A percentile compares a stretch with the other conserved stretches of the same genome.
Conservation (phyloP, 805 yeast species). For the Metschnikowia matae region DNA sequence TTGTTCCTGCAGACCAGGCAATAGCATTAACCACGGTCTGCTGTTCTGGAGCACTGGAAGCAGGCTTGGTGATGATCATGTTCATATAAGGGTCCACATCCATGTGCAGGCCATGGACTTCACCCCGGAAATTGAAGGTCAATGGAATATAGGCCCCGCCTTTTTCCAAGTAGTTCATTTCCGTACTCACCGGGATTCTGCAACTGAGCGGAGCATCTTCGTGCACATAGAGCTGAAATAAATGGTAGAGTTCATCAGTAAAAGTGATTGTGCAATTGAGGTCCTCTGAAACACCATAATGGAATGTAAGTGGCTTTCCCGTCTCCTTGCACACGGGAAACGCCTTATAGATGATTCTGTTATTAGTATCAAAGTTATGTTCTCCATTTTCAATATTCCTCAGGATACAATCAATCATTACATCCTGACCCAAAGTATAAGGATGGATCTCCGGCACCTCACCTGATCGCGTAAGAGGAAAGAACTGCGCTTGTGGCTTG, state of each 20-base stretch:
- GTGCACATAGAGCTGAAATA: conserved; percentile 69
- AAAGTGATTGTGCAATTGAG: conserved; percentile 58
- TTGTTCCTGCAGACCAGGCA: conserved; percentile 59
- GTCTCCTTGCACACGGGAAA: conserved; percentile 68
- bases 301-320: conserved; percentile 52
- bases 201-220: conserved; percentile 76
- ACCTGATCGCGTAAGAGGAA: conserved; percentile 35
- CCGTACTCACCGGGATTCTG: conserved; percentile 50
- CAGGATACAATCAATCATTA: conserved; percentile 56
- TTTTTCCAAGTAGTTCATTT: conserved; percentile 37
- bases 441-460: conserved; percentile 37
- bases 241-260: conserved; percentile 62
- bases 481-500: conserved; percentile 23
- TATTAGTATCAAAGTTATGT: conserved; percentile 63
- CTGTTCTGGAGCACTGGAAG: conserved; percentile 23
- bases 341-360: conserved; percentile 50
- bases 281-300: conserved; percentile 49
- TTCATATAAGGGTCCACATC: conserved; percentile 61
- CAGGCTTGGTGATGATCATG: conserved; percentile 43
- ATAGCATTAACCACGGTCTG: conserved; percentile 49
- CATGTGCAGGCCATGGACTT: conserved; percentile 60
- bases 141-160: conserved; percentile 54
- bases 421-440: conserved; percentile 35
- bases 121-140: conserved; percentile 62
- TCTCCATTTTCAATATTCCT: conserved; percentile 74